Base-by-base conservation (phyloP, 2,329 filamentous ascomycete genomes). In the Colletotrichum gigasporum region DNA sequence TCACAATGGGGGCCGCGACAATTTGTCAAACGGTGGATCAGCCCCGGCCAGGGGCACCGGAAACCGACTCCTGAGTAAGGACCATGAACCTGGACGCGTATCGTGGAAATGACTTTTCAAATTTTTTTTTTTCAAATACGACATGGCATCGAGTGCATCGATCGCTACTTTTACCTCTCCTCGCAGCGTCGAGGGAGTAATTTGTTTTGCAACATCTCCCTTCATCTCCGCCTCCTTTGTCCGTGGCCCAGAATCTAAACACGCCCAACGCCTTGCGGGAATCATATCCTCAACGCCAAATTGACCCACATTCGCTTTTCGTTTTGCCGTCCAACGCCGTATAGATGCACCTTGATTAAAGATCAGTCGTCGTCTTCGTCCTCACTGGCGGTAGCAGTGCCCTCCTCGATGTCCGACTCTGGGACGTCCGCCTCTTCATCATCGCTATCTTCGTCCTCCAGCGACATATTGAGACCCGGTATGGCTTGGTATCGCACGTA, bases 401-500 rank as follows among this genome's bases (percentile, higher is more conserved):
- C 79, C 63, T 88, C 85, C n/a, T 83, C 78, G 2, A 80, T 75
- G 6, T 77, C 76, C 10, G 78, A 77, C 2, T 84, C 80, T 1
- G 82, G 76, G 9, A 78, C 76, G 2, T 79, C 78, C 0, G 79
- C 78, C 1, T 82, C 81, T 2, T 80, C 78, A 14, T 85, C 83
- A 42, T 84, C 84, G 41, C 85, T 84, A 24, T 85, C 83, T 34
- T 84, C 84, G 48, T 86, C 80, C 12, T 83, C 84, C 6, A 84
- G 82, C 5, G 85, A 84, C 22, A 83, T 84, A 63, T 90, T 85
- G 10, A 94, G 78, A 0, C 91, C 92, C 1, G 89, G 88, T 34
- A 96, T 87, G 5, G 89, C 86, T 67, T 87, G 87, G 92, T 93
- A 97, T 52, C 90, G 84, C 28, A 95, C 85, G 73, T 97, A 97